Evolutionary conservation across 768 basidiomycete species (phyloP).

Genomic region (Panellus pusillus): DNA sequence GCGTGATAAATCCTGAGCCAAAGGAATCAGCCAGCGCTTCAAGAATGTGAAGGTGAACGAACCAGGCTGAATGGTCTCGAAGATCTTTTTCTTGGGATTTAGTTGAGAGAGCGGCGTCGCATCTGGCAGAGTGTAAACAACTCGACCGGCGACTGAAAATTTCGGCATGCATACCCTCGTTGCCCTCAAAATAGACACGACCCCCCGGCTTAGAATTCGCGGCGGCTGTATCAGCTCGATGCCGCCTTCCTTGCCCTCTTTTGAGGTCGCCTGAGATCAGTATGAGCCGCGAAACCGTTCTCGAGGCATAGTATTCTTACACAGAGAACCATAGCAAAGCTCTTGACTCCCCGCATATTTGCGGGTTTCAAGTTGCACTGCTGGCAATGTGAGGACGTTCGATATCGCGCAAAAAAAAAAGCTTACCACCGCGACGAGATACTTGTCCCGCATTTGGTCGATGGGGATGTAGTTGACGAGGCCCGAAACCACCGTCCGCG

Average conservation of each 20-base stretch:
- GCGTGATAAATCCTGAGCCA: constrained; percentile 75
- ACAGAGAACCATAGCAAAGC: constrained; percentile 96
- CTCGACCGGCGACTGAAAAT: neutral
- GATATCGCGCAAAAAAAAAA: neutral
- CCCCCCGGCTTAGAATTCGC: constrained; percentile 86
- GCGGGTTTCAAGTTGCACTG: constrained; percentile 95
- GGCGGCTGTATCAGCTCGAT: constrained; percentile 90
- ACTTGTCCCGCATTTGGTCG: constrained; percentile 85
- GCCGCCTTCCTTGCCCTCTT: constrained; percentile 86
- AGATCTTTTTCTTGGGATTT: constrained; percentile 99
- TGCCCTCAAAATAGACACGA: constrained; percentile 91
- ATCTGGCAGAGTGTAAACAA: constrained; percentile 33
- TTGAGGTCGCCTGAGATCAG: constrained; percentile 72
- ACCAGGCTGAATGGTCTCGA: constrained; percentile 95
- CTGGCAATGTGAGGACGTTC: neutral
- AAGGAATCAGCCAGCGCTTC: neutral
- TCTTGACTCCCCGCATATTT: constrained; percentile 96
- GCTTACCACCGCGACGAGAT: constrained; percentile 80
- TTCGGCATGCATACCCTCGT: constrained; percentile 73
- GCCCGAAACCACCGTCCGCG: constrained; percentile 94
- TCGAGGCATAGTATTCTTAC: constrained; percentile 41
- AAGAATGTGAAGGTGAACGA: constrained; percentile 1
- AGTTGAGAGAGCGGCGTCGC: constrained; percentile 75
- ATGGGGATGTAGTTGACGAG: constrained; percentile 96
- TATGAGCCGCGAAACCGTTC: neutral